A percentile compares a stretch with the other conserved stretches of the same genome.
Evolutionary conservation across 352 stramenopile genomes (phyloP).

Genomic region (Globisporangium spinosum): DNA sequence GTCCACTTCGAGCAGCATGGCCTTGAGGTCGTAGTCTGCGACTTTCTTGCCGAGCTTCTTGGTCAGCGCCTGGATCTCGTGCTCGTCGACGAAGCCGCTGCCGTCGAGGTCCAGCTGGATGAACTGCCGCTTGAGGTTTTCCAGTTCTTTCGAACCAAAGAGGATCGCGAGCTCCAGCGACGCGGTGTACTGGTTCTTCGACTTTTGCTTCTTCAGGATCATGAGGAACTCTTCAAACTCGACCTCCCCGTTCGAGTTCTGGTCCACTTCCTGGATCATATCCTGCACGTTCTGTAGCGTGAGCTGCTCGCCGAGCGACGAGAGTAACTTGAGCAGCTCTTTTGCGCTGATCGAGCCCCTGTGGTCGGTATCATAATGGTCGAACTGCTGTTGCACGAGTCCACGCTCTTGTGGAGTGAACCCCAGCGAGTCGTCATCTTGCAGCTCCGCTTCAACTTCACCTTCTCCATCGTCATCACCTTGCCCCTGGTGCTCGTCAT

Average conservation of each 20-base stretch:
- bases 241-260: conserved; percentile 57
- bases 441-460: conserved; percentile 18
- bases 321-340: conserved; percentile 58
- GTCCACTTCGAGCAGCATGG: conserved; percentile 67
- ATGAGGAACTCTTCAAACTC: conserved; percentile 69
- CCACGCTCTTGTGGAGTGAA: conserved; percentile 42
- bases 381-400: conserved; percentile 49
- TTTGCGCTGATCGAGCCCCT: conserved; percentile 59
- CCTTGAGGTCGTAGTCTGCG: conserved; percentile 44
- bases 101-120: conserved; percentile 60
- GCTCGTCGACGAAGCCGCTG: conserved; percentile 65
- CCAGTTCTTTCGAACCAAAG: conserved; percentile 62
- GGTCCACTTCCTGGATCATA: conserved; percentile 54
- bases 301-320: conserved; percentile 51
- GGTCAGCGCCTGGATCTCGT: conserved; percentile 55
- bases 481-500: conserved; percentile 4
- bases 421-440: conserved; percentile 20
- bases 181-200: conserved; percentile 58
- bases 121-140: conserved; percentile 68
- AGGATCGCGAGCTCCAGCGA: conserved; percentile 60
- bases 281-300: conserved; percentile 55
- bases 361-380: conserved; percentile 53
- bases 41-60: conserved; percentile 50
- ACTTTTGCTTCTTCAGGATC: conserved; percentile 53
- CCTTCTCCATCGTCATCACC: conserved; percentile 17